Evolutionary conservation across 345 rosid species (phyloP), one percentile per base, ranked within the genome.

Genomic region (Iberis pinnata): DNA sequence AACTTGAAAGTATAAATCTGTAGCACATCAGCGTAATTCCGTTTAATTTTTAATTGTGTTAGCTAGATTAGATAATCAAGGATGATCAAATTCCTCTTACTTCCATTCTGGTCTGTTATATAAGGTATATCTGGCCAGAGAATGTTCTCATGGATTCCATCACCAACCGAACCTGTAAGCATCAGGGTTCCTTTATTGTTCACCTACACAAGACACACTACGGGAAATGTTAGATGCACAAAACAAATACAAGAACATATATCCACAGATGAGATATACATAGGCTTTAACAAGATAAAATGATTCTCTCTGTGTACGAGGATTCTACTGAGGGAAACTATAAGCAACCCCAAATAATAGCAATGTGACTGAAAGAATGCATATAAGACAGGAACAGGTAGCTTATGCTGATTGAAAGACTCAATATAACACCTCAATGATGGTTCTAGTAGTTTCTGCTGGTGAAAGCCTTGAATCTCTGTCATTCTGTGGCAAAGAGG

Each of bases 1-100:
- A 60, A 88, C 88, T 78, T 77, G 86, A 71, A 92, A 78, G 72
- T 83, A 88, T 60, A 84, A 63, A 74, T 77, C 98, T 92, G 89
- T 61, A 74, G 63, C 11, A 33, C 2, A 9, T 29, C 33, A 72
- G 55, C 37, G 13, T 16, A n/a, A 40, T 39, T 73, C 9, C 49
- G 39, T 37, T 55, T n/a, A 39, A 43, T 19, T 20, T 40, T 44
- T 36, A 17, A 18, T 7, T 43, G 35, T 16, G 25, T 24, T 17
- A 56, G 49, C 37, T 33, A 2, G 51, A 27, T 36, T 20, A 35
- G 0, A 49, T 4, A 31, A 12, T 18, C 4, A 43, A 18, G 4
- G 32, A 35, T 24, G 54, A 32, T 32, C 8, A 17, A 8, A 4
- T 12, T 25, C 14, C 33, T 55, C 68, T 69, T 72, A 88, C 98